Base-by-base conservation (phyloP, 495 filamentous ascomycete genomes). In the Xylaria castorea region DNA sequence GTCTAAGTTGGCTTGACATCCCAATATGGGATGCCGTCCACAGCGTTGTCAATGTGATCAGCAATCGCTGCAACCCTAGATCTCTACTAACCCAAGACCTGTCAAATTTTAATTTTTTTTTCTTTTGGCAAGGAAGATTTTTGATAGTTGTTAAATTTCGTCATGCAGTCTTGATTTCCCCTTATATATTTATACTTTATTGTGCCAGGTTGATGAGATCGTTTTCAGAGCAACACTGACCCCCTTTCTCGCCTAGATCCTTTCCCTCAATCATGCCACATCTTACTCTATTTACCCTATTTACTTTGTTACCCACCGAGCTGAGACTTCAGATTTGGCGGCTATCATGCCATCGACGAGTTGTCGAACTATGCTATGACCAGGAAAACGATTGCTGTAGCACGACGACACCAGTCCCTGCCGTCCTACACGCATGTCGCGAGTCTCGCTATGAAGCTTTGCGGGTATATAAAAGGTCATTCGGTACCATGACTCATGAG, bases 241-340 rank as follows among this genome's bases (percentile, higher is more conserved):
- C 1, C 53, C 27, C 20, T 34, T 14, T 16, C 25, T 44, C 16
- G 1, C 30, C 60, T 9, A 9, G 20, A 50, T 18, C 48, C 48
- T 14, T n/a, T 32, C 40, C 20, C 57, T 71, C 27, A 25, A 58
- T 71, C 36, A 74, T 77, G 68, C 53, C 67, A 68, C 67, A 69
- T 25, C 60, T 38, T 18, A 22, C 71, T 18, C 68, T 74, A n/a
- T 87, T 87, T 72, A 66, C 76, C 55, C 74, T 81, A 70, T 88
- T 87, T 75, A 58, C 74, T 27, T 38, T 68, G 18, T 80, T 88
- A 14, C 84, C 87, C 38, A 60, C 81, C 42, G 86, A 88, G 79
- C 81, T 87, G 44, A 85, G 87, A 63, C 80, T 86, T 62, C 76
- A 85, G 48, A 85, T 89, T 74, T 89, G 84, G 84, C 74, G 75